Conservation (phyloP, 768 basidiomycete genomes). For the Boletus rubescentipes region DNA sequence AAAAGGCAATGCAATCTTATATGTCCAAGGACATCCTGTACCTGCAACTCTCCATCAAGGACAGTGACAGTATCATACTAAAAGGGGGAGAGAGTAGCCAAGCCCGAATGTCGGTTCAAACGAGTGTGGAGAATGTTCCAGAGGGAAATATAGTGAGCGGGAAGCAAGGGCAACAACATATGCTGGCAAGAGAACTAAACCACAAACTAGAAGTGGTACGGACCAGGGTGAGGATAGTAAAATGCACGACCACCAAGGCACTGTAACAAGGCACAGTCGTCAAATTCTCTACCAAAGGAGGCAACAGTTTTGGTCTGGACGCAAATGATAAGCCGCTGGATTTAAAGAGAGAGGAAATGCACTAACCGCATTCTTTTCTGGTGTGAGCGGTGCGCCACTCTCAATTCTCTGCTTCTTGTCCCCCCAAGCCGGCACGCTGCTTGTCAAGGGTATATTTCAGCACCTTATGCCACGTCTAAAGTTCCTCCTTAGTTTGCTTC, state of each 20-base stretch:
- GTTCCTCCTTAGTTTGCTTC: slow-evolving; percentile 98
- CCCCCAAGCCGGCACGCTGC: slow-evolving; percentile 90
- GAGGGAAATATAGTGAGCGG: slow-evolving; percentile 28
- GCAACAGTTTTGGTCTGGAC: slow-evolving; percentile 35
- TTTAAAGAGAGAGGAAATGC: slow-evolving; percentile 1
- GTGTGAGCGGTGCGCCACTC: slow-evolving; percentile 90
- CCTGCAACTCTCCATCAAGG: slow-evolving; percentile 35
- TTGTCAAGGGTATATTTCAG: slow-evolving; percentile 99
- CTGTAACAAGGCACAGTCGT: slow-evolving; percentile 27
- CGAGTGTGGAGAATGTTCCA: slow-evolving; percentile 57
- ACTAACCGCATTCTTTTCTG: slow-evolving; percentile 89
- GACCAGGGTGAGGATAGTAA: slow-evolving; percentile 25
- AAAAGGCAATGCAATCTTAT: too few relatives aligned
- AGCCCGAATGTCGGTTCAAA: slow-evolving; percentile 57
- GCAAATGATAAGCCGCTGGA: slow-evolving; percentile 12
- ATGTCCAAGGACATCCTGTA: too few relatives aligned
- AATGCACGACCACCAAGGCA: slow-evolving; percentile 27
- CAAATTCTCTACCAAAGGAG: slow-evolving; percentile 33
- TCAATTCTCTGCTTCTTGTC: slow-evolving; percentile 98
- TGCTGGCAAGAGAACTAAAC: slow-evolving; percentile 40
- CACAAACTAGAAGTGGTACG: slow-evolving; percentile 38
- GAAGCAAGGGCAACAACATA: slow-evolving; percentile 40
- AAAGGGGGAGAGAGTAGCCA: slow-evolving; percentile 44
- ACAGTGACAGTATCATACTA: slow-evolving; percentile 47
- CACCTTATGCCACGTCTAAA: slow-evolving; percentile 97